These are phyloP conservation scores for Tulasnella sp. DNA, from an alignment of 768 basidiomycete species.

Conservation along the genomic window DNA sequence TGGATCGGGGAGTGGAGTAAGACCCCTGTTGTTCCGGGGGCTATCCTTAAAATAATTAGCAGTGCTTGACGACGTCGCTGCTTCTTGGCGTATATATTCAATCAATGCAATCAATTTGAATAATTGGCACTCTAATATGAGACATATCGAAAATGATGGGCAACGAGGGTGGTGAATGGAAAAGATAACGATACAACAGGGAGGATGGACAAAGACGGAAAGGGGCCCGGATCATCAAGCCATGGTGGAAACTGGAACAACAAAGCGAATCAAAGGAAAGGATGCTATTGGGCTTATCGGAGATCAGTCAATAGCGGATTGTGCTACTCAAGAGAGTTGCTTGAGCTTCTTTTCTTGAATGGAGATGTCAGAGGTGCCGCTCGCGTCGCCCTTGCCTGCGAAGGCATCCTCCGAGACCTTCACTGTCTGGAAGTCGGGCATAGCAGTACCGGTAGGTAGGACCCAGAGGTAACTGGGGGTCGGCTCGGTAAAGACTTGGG, in stretches of 20 bases:
- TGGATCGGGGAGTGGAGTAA: constrained; percentile 24
- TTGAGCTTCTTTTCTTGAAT: background rate
- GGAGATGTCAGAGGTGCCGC: too few relatives aligned
- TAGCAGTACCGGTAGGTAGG: background rate
- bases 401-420: background rate
- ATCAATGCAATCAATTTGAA: background rate
- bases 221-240: background rate
- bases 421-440: background rate
- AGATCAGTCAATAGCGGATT: background rate
- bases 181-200: background rate
- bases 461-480: background rate
- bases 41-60: constrained; percentile 11
- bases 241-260: background rate
- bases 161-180: background rate
- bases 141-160: background rate
- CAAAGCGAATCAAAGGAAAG: background rate
- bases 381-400: background rate
- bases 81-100: background rate
- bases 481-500: constrained; percentile 9
- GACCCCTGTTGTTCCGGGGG: constrained; percentile 17
- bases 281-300: background rate
- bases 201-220: background rate
- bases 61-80: background rate
- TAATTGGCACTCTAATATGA: background rate
- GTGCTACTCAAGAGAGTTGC: background rate